Base-by-base conservation (phyloP, 2,329 filamentous ascomycete genomes). In the Scopulariopsis brevicaulis region DNA sequence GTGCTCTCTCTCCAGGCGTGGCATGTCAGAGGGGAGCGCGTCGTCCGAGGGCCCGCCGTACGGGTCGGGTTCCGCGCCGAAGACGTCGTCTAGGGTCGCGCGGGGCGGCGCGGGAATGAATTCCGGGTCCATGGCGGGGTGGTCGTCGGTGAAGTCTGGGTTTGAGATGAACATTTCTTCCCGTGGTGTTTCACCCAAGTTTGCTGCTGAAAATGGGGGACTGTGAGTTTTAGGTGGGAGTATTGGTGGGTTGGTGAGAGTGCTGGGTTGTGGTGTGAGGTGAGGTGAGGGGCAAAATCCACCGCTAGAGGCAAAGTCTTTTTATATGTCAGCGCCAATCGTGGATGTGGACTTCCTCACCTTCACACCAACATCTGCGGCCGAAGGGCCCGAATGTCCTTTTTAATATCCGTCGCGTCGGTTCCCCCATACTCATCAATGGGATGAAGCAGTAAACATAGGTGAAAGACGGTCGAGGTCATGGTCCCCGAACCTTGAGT, bases 1-100 rank as follows among this genome's bases (percentile, higher is more conserved):
- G 69, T 96, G 90, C 58, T 88, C 85, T 50, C 83, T 80, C 65
- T 87, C 84, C 18, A 96, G 79, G 25, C 87, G 84, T 22, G 81
- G 83, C 55, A 94, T 80, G 64, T 96, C 91, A 67, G 76, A 81
- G 35, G 74, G 76, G 57, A 82, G 75, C 25, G 56, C 35, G 25
- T 8, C n/a, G 20, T 40, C 14, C 8, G 24, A 1, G 54, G n/a
- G 54, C 54, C 43, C 20, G 28, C n/a, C 25, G 20, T 24, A 43
- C 15, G 14, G 53, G 46, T 7, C 43, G 34, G n/a, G 59, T 40
- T 54, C 56, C 46, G 51, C 53, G 28, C 57, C 60, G 54, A 62
- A 62, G 28, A 62, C 56, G 35, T 59, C 58, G 46, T 61, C 59
- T 28, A 58, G 40, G 14, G 34, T 50, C 22, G 46, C 22, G 46